Conservation (phyloP, 345 rosid species). For the Hirschfeldia incana region DNA sequence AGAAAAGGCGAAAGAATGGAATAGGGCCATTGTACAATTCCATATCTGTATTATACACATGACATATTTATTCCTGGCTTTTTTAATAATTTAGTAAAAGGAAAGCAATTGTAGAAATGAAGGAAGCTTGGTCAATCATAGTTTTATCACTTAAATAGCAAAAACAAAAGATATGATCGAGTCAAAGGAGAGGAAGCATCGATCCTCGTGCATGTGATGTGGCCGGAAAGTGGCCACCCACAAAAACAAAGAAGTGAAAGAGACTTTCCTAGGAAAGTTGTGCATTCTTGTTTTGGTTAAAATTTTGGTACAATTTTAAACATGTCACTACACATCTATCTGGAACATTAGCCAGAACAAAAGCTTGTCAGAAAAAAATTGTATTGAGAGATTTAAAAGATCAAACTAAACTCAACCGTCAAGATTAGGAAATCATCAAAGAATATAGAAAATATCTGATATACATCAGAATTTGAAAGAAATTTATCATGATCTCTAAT, state of each 20-base stretch:
- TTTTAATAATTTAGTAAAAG: not conserved
- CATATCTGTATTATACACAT: constrained; percentile 4
- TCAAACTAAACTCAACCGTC: not conserved
- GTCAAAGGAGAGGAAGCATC: constrained; percentile 22
- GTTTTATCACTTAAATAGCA: constrained; percentile 32
- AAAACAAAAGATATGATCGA: constrained; percentile 20
- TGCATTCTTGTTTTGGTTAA: not conserved
- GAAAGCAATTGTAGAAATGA: constrained; percentile 16
- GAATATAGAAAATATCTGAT: not conserved
- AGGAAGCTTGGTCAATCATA: constrained; percentile 15
- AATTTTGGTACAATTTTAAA: not conserved
- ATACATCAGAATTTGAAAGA: not conserved
- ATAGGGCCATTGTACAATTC: constrained; percentile 18
- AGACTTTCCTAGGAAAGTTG: constrained; percentile 3
- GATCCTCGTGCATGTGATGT: constrained; percentile 34
- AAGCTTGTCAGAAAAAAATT: not conserved
- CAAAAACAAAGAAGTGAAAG: constrained; percentile 14
- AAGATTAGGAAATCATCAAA: not conserved
- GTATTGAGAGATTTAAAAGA: not conserved
- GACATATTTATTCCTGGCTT: not conserved
- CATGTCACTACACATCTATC: not conserved
- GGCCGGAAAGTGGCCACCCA: constrained; percentile 25
- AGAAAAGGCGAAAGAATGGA: constrained; percentile 33
- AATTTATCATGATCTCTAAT: not conserved
- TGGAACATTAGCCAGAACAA: not conserved